Percentiles rank a stretch among this genome's conserved stretches.
These are phyloP conservation scores for Colletotrichum tofieldiae DNA, from an alignment of 2,329 filamentous ascomycete species.

Conservation along the genomic window DNA sequence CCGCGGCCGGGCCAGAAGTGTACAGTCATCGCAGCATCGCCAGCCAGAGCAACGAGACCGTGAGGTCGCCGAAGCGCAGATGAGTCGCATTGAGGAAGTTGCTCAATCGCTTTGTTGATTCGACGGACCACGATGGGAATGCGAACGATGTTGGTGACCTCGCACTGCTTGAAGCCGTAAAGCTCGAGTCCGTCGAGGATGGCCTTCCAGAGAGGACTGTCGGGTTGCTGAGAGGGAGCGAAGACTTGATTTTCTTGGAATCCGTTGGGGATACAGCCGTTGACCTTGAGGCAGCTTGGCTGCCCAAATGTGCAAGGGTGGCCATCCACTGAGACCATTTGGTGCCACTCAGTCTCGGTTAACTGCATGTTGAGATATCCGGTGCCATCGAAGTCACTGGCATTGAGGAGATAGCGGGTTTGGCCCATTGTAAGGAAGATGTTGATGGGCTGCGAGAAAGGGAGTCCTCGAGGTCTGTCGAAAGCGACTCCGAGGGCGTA, in stretches of 20 bases:
- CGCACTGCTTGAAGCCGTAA: constrained; percentile 54
- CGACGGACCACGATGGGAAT: constrained; percentile 55
- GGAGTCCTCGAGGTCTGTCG: constrained; percentile 51
- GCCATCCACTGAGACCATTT: constrained; percentile 52
- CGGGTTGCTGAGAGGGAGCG: constrained; percentile 50
- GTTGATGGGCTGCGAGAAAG: constrained; percentile 54
- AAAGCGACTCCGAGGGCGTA: constrained; percentile 55
- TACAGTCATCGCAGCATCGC: constrained; percentile 55
- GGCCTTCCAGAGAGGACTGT: constrained; percentile 51
- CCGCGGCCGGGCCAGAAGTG: constrained; percentile 56
- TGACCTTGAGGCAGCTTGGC: constrained; percentile 49
- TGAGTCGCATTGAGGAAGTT: constrained; percentile 48
- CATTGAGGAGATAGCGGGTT: constrained; percentile 54
- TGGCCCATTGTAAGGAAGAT: constrained; percentile 55
- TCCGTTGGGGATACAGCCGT: constrained; percentile 50
- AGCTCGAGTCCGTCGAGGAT: constrained; percentile 54
- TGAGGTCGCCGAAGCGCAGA: constrained; percentile 48
- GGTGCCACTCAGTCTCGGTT: constrained; percentile 54
- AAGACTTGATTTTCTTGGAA: constrained; percentile 51
- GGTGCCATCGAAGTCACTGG: constrained; percentile 52
- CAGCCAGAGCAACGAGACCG: constrained; percentile 52
- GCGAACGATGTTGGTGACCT: constrained; percentile 54
- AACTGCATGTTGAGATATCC: constrained; percentile 57
- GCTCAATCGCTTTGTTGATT: constrained; percentile 51
- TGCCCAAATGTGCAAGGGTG: constrained; percentile 52